Base-by-base conservation (phyloP, 768 basidiomycete genomes). In the Phylloporus scabripes region DNA sequence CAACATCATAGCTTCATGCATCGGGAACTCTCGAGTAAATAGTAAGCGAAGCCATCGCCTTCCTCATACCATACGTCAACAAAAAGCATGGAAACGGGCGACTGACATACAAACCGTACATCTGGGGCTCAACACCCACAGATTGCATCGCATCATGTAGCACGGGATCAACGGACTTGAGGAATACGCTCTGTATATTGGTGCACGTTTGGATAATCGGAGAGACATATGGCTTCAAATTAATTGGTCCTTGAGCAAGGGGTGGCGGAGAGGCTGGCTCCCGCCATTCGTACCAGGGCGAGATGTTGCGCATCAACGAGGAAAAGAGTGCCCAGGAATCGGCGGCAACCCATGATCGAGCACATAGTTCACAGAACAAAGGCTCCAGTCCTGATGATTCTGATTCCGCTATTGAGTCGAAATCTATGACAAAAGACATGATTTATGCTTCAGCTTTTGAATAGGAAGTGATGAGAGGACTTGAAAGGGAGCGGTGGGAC, bases 41-140 rank as follows among this genome's bases (percentile, higher is more conserved):
- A 99, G 72, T 15, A 98, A 72, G 31, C 96, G 79, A 9, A 98
- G 73, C 93, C 94, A 98, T 26, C 96, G 93, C 50, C 92, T 94
- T 54, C 23, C 48, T 49, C 23, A 7, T 11, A 51, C 17, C 45
- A 17, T 36, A 59, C 12, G 41, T 62, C 39, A 62, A 56, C 21
- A 24, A 11, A 44, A 48, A 44, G 40, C 42, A 55, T 48, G 33
- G 12, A 36, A 40, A 40, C 10, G 36, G 48, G 52, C 48, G 20
- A 51, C 28, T 10, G 46, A 71, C 89, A 66, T 68, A 93, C 87
- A 98, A 93, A 49, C 91, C 92, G 70, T 92, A 99, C 17, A 98
- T 87, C 64, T 98, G 96, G 5, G 94, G 93, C 66, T 99, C 96
- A 36, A 98, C 84, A 6, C 88, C 88, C 33, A 82, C 78, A 31